phyloP scores from a whole-genome alignment of 1,284 basidiomycete genomes.

The Xerocomus nothofagi region DNA sequence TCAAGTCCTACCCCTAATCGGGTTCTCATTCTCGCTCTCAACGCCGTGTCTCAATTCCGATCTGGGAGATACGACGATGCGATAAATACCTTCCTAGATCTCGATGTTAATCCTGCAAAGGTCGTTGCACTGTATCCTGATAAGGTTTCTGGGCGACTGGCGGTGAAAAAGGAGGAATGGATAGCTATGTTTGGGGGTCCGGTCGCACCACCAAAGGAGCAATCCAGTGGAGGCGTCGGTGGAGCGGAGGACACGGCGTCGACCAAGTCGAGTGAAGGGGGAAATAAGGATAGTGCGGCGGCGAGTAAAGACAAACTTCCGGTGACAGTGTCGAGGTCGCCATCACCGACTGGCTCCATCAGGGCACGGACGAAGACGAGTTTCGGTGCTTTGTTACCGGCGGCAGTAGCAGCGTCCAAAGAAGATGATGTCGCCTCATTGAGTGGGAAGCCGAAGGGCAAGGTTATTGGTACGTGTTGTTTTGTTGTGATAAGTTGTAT shows the following conservation, averaged over 20 bases:
- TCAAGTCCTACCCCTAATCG: constrained; percentile 49
- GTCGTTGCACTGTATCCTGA: constrained; percentile 90
- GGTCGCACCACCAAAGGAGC: constrained; percentile 20
- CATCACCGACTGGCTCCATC: constrained; percentile 47
- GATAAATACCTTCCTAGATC: constrained; percentile 84
- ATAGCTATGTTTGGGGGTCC: constrained; percentile 86
- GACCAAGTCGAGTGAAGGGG: constrained; percentile 26
- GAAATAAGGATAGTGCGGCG: constrained; percentile 10
- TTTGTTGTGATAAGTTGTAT: background rate
- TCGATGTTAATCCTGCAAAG: constrained; percentile 92
- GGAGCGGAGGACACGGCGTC: constrained; percentile 34
- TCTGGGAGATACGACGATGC: constrained; percentile 71
- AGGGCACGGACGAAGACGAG: constrained; percentile 52
- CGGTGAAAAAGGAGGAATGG: constrained; percentile 73
- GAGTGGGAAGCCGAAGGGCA: constrained; percentile 40
- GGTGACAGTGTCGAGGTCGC: constrained; percentile 35
- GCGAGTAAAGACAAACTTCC: constrained; percentile 26
- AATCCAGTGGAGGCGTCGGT: background rate
- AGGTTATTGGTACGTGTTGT: constrained; percentile 32
- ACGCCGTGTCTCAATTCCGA: constrained; percentile 78
- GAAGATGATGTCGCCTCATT: constrained; percentile 66
- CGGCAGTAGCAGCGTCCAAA: constrained; percentile 35
- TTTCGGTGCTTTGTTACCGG: constrained; percentile 51
- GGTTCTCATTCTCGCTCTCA: constrained; percentile 63
- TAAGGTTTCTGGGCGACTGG: constrained; percentile 76